phyloP scores from a whole-genome alignment of 1,284 basidiomycete species.

The Schizopora paradoxa region DNA sequence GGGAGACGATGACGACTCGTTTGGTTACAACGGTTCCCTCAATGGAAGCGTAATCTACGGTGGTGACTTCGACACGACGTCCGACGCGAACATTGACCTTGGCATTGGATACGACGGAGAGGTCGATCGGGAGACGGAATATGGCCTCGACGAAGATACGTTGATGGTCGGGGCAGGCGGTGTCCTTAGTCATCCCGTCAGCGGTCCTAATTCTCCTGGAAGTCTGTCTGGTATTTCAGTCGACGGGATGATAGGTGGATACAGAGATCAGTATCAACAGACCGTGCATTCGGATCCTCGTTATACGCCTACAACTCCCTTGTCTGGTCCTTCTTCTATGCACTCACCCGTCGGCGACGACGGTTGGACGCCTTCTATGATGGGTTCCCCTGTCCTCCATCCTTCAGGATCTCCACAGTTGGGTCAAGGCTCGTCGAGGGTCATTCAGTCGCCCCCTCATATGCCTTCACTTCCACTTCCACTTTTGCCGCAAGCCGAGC shows the following conservation, averaged over 20 bases:
- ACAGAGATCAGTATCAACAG: no score
- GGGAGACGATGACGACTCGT: conserved; percentile 7
- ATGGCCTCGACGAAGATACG: conserved; percentile 12
- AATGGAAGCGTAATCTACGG: background rate
- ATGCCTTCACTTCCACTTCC: background rate
- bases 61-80: background rate
- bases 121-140: background rate
- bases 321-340: conserved; percentile 7
- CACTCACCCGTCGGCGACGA: background rate
- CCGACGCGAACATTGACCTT: background rate
- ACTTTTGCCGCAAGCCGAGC: background rate
- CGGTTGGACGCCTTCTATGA: background rate
- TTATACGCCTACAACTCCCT: background rate
- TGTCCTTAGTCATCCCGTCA: conserved; percentile 11
- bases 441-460: background rate
- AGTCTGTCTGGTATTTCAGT: conserved; percentile 12
- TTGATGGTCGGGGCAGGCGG: conserved; percentile 15
- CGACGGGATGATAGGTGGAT: background rate
- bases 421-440: no score
- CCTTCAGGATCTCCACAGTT: no score
- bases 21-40: background rate
- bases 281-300: no score
- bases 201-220: conserved; percentile 11
- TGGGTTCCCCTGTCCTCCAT: background rate
- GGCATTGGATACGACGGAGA: no score